Evolutionary conservation across 345 rosid species (phyloP).

Genomic region (Punica granatum): DNA sequence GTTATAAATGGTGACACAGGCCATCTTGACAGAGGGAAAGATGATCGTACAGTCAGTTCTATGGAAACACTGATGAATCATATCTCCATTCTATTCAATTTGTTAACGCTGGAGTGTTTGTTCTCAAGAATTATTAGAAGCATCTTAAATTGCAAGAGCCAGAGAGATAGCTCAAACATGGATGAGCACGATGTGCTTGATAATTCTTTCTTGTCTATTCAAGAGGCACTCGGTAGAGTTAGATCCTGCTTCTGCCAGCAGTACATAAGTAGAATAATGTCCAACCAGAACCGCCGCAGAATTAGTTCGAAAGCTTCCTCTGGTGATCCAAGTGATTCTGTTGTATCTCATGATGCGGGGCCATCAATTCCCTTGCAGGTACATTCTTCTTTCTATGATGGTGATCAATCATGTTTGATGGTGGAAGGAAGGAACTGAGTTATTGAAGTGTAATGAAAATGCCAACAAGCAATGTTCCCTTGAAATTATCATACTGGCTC

Average conservation of each 20-base stretch:
- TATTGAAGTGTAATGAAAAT: neutral
- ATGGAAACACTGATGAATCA: slow-evolving; percentile 30
- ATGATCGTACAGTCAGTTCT: slow-evolving; percentile 21
- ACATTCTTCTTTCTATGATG: neutral
- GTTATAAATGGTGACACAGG: slow-evolving; percentile 20
- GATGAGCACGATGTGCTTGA: slow-evolving; percentile 29
- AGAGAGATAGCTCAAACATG: slow-evolving; percentile 6
- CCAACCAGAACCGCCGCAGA: slow-evolving; percentile 14
- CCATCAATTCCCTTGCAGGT: slow-evolving; percentile 38
- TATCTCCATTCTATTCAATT: slow-evolving; percentile 39
- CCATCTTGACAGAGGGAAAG: slow-evolving; percentile 6
- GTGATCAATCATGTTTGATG: neutral
- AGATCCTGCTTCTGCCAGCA: slow-evolving; percentile 36
- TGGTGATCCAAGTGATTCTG: slow-evolving; percentile 18
- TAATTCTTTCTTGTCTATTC: slow-evolving; percentile 15
- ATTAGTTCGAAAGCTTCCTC: slow-evolving; percentile 6
- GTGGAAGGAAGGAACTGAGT: neutral
- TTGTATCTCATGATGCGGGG: slow-evolving; percentile 9
- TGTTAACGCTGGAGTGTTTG: slow-evolving; percentile 37
- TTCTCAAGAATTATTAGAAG: slow-evolving; percentile 22
- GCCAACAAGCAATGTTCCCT: neutral
- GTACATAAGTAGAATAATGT: slow-evolving; percentile 23
- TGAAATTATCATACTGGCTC: neutral
- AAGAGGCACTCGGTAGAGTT: slow-evolving; percentile 26
- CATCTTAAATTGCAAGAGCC: slow-evolving; percentile 18